These are phyloP conservation scores for Candida tammaniensis DNA, from an alignment of 805 yeast genomes.

Conservation along the genomic window DNA sequence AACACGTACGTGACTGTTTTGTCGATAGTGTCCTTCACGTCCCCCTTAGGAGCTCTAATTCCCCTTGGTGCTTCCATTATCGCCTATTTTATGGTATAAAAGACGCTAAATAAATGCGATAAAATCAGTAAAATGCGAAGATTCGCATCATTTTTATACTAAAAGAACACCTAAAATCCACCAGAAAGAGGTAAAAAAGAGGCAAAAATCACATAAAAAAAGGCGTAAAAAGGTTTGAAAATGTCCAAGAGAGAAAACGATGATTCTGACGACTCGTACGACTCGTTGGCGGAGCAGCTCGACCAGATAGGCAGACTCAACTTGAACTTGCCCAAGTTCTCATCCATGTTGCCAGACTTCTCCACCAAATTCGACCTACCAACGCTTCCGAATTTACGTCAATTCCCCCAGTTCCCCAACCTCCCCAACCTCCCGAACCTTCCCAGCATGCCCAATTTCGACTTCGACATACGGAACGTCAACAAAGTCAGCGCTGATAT, in stretches of 20 bases:
- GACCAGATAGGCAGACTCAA: slow-evolving; percentile 51
- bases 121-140: no score
- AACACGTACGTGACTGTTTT: slow-evolving; percentile 71
- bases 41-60: slow-evolving; percentile 48
- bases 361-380: slow-evolving; percentile 14
- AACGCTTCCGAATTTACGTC: slow-evolving; percentile 2
- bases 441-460: slow-evolving; percentile 21
- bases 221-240: no score
- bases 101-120: no score
- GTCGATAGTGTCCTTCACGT: slow-evolving; percentile 51
- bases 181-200: no score
- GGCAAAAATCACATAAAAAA: no score
- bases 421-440: slow-evolving; percentile 14
- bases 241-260: slow-evolving; percentile 2
- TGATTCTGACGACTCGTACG: slow-evolving; percentile 25
- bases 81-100: no score
- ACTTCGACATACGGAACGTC: slow-evolving; percentile 7
- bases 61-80: slow-evolving; percentile 13
- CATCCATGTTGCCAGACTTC: slow-evolving; percentile 10
- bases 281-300: slow-evolving; percentile 45
- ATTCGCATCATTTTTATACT: no score
- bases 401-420: slow-evolving; percentile 9
- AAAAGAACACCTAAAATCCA: no score
- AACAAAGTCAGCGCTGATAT: slow-evolving; percentile 8
- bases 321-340: slow-evolving; percentile 9